phyloP scores from a whole-genome alignment of 2,329 filamentous ascomycete species.

The Trichoderma atrobrunneum region DNA sequence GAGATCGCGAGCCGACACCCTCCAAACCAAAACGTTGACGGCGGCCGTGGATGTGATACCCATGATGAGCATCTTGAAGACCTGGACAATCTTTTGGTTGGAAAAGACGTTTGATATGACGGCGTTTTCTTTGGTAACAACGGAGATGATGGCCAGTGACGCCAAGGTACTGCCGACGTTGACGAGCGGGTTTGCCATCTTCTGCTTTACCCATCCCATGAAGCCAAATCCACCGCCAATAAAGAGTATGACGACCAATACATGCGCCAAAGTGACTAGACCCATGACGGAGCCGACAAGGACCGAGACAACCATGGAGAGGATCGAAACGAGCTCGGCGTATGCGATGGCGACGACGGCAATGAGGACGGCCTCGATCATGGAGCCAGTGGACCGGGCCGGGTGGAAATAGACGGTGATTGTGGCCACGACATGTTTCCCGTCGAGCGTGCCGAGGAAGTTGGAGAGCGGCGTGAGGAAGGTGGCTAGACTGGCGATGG shows the following conservation, averaged over 20 bases:
- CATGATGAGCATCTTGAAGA: constrained; percentile 74
- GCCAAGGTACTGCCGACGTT: constrained; percentile 79
- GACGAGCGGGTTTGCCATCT: constrained; percentile 68
- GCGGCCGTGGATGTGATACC: constrained; percentile 67
- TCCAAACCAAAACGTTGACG: constrained; percentile 71
- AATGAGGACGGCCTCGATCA: constrained; percentile 76
- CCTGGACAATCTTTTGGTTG: constrained; percentile 48
- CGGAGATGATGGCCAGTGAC: constrained; percentile 78
- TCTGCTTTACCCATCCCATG: constrained; percentile 78
- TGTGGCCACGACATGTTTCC: constrained; percentile 86
- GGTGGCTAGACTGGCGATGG: constrained; percentile 77
- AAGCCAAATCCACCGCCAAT: constrained; percentile 79
- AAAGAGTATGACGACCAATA: constrained; percentile 73
- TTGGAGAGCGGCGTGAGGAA: constrained; percentile 68
- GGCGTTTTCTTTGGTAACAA: constrained; percentile 81
- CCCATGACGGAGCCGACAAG: constrained; percentile 66
- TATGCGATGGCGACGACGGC: constrained; percentile 74
- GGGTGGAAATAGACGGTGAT: constrained; percentile 91
- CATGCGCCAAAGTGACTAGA: constrained; percentile 68
- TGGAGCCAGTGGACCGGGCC: constrained; percentile 75
- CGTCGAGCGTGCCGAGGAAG: constrained; percentile 76
- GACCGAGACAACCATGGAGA: constrained; percentile 78
- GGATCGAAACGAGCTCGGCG: constrained; percentile 60
- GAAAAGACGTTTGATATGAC: constrained; percentile 76
- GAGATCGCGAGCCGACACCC: constrained; percentile 68